phyloP scores from a whole-genome alignment of 148 eudicot genomes.

The Rhododendron vialii region DNA sequence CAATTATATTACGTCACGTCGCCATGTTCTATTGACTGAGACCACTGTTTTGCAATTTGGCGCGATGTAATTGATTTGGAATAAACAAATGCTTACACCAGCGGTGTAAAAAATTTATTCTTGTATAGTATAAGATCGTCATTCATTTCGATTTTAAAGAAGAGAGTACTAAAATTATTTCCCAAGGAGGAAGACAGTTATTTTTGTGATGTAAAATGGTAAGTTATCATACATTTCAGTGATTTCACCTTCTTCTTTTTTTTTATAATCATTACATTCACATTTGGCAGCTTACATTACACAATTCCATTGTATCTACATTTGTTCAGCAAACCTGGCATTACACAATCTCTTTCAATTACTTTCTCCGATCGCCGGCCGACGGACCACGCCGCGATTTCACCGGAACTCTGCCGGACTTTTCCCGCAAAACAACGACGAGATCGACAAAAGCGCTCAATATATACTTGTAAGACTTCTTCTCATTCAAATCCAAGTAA shows the following conservation, averaged over 20 bases:
- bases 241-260: no score
- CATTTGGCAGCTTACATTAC: neutral
- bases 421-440: conserved; percentile 25
- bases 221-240: neutral
- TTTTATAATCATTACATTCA: no score
- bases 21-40: no score
- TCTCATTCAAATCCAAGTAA: conserved; percentile 62
- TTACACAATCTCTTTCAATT: neutral
- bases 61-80: no score
- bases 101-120: no score
- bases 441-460: conserved; percentile 68
- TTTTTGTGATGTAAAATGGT: neutral
- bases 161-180: no score
- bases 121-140: no score
- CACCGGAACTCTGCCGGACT: conserved; percentile 12
- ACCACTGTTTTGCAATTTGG: no score
- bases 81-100: no score
- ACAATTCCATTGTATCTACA: neutral
- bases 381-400: neutral
- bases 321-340: neutral
- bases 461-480: conserved; percentile 48
- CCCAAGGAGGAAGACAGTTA: no score
- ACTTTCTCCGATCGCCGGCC: neutral
- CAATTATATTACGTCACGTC: no score
- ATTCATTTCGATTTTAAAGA: no score